phyloP scores from a whole-genome alignment of 345 rosid species.

The Rhizophora mangle region DNA sequence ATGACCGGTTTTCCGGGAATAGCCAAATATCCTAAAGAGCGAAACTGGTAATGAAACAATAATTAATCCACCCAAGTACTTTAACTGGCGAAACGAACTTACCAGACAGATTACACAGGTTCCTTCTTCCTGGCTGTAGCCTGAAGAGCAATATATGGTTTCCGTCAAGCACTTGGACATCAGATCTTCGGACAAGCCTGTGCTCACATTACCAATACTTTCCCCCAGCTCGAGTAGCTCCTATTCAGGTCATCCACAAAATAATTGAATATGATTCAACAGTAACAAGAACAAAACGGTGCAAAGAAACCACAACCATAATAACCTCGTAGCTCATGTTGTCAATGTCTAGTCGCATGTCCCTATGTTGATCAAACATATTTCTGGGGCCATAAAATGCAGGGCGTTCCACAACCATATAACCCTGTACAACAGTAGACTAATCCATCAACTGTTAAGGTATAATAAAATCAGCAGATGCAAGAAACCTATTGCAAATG shows the following conservation, averaged over 20 bases:
- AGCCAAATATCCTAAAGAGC: too few relatives aligned
- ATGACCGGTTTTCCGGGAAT: too few relatives aligned
- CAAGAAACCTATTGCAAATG: not conserved
- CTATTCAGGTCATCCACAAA: constrained; percentile 36
- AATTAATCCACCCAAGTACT: not conserved
- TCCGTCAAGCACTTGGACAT: constrained; percentile 57
- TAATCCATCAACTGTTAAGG: not conserved
- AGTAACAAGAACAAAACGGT: not conserved
- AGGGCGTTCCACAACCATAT: constrained; percentile 52
- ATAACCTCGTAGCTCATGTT: constrained; percentile 85
- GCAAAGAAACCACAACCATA: not conserved
- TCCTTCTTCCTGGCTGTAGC: constrained; percentile 47
- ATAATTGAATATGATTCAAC: constrained; percentile 4
- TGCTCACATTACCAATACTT: constrained; percentile 79
- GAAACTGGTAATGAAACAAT: not conserved
- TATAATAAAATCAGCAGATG: not conserved
- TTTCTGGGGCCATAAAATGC: constrained; percentile 51
- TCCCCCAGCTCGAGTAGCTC: constrained; percentile 85
- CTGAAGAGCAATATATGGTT: constrained; percentile 33
- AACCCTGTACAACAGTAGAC: constrained; percentile 47
- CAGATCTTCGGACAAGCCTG: constrained; percentile 63
- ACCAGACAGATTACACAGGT: constrained; percentile 86
- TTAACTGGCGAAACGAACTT: constrained; percentile 19
- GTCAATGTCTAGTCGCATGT: constrained; percentile 87
- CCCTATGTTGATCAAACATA: constrained; percentile 70